Base-by-base conservation (phyloP, 139 green algal species). In the Coelastrella sp. region DNA sequence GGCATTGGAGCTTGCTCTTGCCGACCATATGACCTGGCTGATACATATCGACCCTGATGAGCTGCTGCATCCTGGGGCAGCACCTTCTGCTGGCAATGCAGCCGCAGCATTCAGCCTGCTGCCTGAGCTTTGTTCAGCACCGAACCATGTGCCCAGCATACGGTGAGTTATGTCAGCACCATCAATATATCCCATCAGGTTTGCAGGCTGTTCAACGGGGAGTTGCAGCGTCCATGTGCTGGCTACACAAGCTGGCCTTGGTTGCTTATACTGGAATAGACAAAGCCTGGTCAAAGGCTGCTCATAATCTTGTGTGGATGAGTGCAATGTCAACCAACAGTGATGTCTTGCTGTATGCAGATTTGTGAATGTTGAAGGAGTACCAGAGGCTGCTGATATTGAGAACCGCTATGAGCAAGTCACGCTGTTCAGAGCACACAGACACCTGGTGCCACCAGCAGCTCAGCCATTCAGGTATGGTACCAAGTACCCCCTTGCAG, bases 1-100 rank as follows among this genome's bases (percentile, higher is more conserved):
- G 4, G 78, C 60, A 21, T 40, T 76, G 25, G 60, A 74, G 37
- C 78, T 75, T 38, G 90, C 91, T 1, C 50, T 51, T 8, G 5
- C 13, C 15, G 88, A 85, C 19, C 57, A 79, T 35, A 48, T 86
- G 62, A 68, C 87, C 43, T 94, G 91, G 91, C 75, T 94, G 41
- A 82, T 94, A 34, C 90, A 94, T 77, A 79, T 85, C 5, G 91
- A 94, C 73, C 88, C 91, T 2, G 91, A 94, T 45, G 91, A 94
- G 77, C 82, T 94, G 25, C 76, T 94, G 21, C 63, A 90, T 9
- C 81, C 88, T 0, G 21, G 40, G 13, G 75, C 75, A 41, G 34
- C 34, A 11, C 75, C 34, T n/a, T 34, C 43, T 30, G 60, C 78
- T 32, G 78, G 78, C 13, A 57, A 43, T 30, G 2, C 43, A 6